These are phyloP conservation scores for Psophocarpus tetragonolobus DNA, from an alignment of 306 rosid genomes.

Conservation along the genomic window DNA sequence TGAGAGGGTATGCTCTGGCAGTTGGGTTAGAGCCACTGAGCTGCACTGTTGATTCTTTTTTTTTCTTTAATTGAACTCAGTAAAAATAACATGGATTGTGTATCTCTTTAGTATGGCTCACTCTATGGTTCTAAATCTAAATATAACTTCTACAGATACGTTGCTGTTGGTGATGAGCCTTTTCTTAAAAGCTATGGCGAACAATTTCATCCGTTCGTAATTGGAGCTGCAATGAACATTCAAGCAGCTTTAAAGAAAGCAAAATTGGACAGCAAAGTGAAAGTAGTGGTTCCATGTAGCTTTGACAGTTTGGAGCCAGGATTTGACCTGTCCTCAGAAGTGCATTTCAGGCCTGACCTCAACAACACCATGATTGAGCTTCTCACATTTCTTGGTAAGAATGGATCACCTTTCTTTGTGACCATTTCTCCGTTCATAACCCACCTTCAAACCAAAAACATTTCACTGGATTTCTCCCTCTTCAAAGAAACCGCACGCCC, in stretches of 20 bases:
- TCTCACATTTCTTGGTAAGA: conserved; percentile 74
- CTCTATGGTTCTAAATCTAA: conserved; percentile 30
- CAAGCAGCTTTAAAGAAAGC: conserved; percentile 68
- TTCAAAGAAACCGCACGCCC: conserved; percentile 69
- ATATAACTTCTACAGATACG: conserved; percentile 56
- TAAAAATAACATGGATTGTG: conserved; percentile 23
- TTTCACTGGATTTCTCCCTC: conserved; percentile 70
- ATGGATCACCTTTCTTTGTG: conserved; percentile 73
- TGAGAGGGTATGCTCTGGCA: neutral
- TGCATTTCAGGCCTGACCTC: conserved; percentile 73
- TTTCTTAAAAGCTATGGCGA: conserved; percentile 74
- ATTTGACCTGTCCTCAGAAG: conserved; percentile 59
- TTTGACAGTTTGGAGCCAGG: conserved; percentile 69
- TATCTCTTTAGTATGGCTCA: neutral
- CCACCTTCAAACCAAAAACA: conserved; percentile 66
- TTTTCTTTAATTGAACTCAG: neutral
- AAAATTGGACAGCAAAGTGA: conserved; percentile 65
- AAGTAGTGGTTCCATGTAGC: conserved; percentile 96
- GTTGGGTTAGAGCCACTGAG: conserved; percentile 16
- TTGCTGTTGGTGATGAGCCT: conserved; percentile 92
- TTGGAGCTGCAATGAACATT: conserved; percentile 80
- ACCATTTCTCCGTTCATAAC: conserved; percentile 70
- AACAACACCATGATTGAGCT: conserved; percentile 85
- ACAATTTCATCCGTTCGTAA: conserved; percentile 67
- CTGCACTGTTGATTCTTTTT: neutral